Evolutionary conservation across 208 protist species (phyloP).

Genomic region (Trypanosoma theileri): DNA sequence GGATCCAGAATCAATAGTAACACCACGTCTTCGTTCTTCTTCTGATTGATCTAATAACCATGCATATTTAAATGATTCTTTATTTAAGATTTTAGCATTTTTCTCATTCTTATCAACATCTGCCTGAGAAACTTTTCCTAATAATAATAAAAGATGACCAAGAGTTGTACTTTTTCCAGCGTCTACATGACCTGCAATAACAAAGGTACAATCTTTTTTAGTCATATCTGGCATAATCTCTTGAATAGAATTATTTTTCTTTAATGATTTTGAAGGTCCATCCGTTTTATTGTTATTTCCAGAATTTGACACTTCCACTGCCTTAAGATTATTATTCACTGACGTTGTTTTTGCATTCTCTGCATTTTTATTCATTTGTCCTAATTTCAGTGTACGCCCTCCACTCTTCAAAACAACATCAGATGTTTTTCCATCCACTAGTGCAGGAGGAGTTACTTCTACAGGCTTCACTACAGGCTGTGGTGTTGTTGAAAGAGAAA

Average conservation of each 20-base stretch:
- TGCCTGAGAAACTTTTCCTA: constrained; percentile 59
- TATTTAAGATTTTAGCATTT: constrained; percentile 74
- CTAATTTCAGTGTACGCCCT: constrained; percentile 15
- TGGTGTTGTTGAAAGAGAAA: background rate
- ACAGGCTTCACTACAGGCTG: background rate
- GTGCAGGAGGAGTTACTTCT: background rate
- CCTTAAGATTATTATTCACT: background rate
- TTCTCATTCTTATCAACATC: constrained; percentile 91
- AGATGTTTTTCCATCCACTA: background rate
- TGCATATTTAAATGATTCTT: constrained; percentile 96
- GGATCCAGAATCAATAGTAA: constrained; percentile 94
- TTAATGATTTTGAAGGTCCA: background rate
- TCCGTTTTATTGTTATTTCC: background rate
- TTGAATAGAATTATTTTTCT: background rate
- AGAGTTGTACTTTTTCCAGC: constrained; percentile 87
- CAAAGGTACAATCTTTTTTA: constrained; percentile 82
- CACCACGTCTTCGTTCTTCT: constrained; percentile 94
- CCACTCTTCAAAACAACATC: background rate
- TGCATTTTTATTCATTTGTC: background rate
- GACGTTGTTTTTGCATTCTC: background rate
- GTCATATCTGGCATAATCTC: constrained; percentile 24
- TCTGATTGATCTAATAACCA: constrained; percentile 95
- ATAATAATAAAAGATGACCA: constrained; percentile 79
- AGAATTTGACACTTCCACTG: background rate
- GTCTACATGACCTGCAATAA: constrained; percentile 87